These are phyloP conservation scores for Actinomortierella ambigua DNA, from an alignment of 371 early-diverging fungal species.

Conservation along the genomic window DNA sequence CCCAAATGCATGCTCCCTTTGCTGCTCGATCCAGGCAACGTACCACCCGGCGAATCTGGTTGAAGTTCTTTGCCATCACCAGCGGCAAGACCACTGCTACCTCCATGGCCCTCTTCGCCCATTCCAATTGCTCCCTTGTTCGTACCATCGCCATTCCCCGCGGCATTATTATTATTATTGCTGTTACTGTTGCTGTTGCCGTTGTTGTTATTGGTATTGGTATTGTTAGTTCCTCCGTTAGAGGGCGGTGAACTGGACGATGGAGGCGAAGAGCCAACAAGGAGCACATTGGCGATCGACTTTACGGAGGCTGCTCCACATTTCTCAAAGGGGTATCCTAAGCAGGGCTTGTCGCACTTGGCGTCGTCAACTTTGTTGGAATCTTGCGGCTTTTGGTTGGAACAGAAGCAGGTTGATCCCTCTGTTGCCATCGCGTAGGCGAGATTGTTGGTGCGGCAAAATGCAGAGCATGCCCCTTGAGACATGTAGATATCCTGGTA, in stretches of 20 bases:
- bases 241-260: background rate
- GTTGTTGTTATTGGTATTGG: background rate
- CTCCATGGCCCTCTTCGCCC: too few species aligned
- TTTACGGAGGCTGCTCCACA: constrained; percentile 26
- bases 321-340: constrained; percentile 31
- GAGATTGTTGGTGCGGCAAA: constrained; percentile 16
- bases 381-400: constrained; percentile 5
- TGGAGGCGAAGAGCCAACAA: constrained; percentile 11
- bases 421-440: constrained; percentile 9
- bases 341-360: constrained; percentile 19
- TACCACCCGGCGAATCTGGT: too few species aligned
- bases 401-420: constrained; percentile 22
- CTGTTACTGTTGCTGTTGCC: background rate
- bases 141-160: too few species aligned
- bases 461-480: constrained; percentile 18
- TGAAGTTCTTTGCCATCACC: too few species aligned
- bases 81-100: too few species aligned
- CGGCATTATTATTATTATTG: background rate
- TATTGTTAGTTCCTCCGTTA: background rate
- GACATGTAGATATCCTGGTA: constrained; percentile 34
- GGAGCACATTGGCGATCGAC: constrained; percentile 21
- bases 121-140: too few species aligned
- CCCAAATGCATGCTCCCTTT: too few species aligned
- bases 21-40: too few species aligned
- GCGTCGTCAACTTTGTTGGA: constrained; percentile 10